A percentile compares a stretch with the other conserved stretches of the same genome.
phyloP scores from a whole-genome alignment of 495 filamentous ascomycete genomes.

The Annulohypoxylon moriforme region DNA sequence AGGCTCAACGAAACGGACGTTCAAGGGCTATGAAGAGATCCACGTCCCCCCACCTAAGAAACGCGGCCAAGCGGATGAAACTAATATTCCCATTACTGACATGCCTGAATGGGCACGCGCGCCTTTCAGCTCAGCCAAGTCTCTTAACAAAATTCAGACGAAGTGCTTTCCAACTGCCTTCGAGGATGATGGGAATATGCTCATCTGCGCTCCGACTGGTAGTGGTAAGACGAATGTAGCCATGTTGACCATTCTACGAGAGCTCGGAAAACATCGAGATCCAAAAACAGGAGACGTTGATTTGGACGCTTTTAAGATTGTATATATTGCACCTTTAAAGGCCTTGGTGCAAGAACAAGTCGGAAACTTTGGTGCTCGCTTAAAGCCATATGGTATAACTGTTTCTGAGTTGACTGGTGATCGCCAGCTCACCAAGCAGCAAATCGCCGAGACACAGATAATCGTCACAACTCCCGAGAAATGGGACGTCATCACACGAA shows the following conservation, averaged over 20 bases:
- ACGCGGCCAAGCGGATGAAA: conserved; percentile 81
- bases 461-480: conserved; percentile 99
- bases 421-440: conserved; percentile 97
- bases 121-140: conserved; percentile 80
- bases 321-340: conserved; percentile 94
- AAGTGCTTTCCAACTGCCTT: conserved; percentile 92
- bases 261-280: conserved; percentile 95
- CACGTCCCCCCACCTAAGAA: conserved; percentile 93
- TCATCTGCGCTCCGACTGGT: conserved; percentile 96
- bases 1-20: conserved; percentile 91
- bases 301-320: conserved; percentile 96
- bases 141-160: conserved; percentile 95
- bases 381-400: conserved; percentile 90
- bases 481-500: conserved; percentile 98
- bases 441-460: conserved; percentile 96
- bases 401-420: conserved; percentile 96
- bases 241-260: conserved; percentile 94
- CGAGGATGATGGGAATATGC: conserved; percentile 94
- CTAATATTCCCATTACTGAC: conserved; percentile 81
- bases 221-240: conserved; percentile 99
- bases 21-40: conserved; percentile 98
- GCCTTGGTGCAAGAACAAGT: conserved; percentile 97
- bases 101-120: conserved; percentile 91
- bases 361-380: conserved; percentile 91
- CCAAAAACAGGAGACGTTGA: conserved; percentile 87